phyloP scores from a whole-genome alignment of 768 basidiomycete species.

The Nidularia pulvinata region DNA sequence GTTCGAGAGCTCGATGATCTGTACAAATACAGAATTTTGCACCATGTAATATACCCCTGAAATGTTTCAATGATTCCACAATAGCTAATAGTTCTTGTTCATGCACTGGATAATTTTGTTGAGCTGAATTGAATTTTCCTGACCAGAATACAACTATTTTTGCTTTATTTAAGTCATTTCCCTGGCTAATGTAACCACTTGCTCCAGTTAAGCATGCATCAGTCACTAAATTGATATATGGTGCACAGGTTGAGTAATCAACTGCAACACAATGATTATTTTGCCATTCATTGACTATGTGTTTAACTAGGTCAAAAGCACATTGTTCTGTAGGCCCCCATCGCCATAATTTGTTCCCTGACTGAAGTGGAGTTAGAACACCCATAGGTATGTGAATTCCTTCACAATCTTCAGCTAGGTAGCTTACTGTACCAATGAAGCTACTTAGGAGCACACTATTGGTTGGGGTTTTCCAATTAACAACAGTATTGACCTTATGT shows the following conservation, averaged over 20 bases:
- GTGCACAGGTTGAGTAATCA: background rate
- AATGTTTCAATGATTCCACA: constrained; percentile 22
- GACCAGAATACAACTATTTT: background rate
- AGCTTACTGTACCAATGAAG: constrained; percentile 34
- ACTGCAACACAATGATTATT: background rate
- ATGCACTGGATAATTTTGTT: no score
- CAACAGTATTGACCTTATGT: no score
- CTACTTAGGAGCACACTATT: constrained; percentile 21
- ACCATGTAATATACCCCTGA: constrained; percentile 6
- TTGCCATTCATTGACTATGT: background rate
- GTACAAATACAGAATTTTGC: constrained; percentile 13
- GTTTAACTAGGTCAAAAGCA: background rate
- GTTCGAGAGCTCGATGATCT: constrained; percentile 31
- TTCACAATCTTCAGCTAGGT: constrained; percentile 19
- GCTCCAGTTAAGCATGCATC: background rate
- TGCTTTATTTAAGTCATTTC: background rate
- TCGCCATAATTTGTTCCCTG: background rate
- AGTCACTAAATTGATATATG: background rate
- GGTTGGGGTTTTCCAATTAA: constrained; percentile 20
- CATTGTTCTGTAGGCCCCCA: background rate
- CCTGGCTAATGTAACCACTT: background rate
- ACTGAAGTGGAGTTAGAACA: background rate
- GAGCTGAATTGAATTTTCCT: no score
- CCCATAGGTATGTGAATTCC: constrained; percentile 24
- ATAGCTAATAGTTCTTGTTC: constrained; percentile 27